These are phyloP conservation scores for Lipomyces sp. DNA, from an alignment of 805 yeast genomes.

Conservation along the genomic window DNA sequence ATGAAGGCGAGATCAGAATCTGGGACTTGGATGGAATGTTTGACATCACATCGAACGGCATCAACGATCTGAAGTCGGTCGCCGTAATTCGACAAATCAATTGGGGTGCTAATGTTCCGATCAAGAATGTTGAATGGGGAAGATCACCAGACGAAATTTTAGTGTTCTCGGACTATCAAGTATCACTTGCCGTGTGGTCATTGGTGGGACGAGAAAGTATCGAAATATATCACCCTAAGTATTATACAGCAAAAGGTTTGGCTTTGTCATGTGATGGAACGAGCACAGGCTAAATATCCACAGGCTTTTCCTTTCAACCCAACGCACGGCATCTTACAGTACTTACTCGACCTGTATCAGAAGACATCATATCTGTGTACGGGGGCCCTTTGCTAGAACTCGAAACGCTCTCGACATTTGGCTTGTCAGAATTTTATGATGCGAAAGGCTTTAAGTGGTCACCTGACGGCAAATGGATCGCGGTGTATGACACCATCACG, in stretches of 20 bases:
- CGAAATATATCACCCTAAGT: constrained; percentile 31
- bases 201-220: constrained; percentile 17
- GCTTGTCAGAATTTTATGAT: constrained; percentile 19
- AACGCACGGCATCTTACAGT: constrained; percentile 28
- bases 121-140: constrained; percentile 31
- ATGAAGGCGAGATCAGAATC: constrained; percentile 27
- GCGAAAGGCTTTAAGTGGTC: constrained; percentile 33
- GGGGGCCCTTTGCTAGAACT: constrained; percentile 20
- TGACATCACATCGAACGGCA: constrained; percentile 6
- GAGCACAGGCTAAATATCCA: background rate
- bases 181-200: constrained; percentile 34
- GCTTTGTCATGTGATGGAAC: background rate
- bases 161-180: constrained; percentile 33
- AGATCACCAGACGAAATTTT: constrained; percentile 32
- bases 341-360: constrained; percentile 32
- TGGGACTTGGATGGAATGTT: constrained; percentile 29
- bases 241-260: constrained; percentile 7
- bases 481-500: constrained; percentile 27
- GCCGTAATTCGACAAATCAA: constrained; percentile 25
- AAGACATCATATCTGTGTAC: constrained; percentile 28
- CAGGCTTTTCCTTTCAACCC: constrained; percentile 32
- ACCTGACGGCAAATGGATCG: constrained; percentile 36
- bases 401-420: constrained; percentile 10
- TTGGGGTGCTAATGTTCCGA: constrained; percentile 35
- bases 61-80: constrained; percentile 25